These are phyloP conservation scores for Rhododendron kiyosumense DNA, from an alignment of 148 eudicot species.

Conservation along the genomic window DNA sequence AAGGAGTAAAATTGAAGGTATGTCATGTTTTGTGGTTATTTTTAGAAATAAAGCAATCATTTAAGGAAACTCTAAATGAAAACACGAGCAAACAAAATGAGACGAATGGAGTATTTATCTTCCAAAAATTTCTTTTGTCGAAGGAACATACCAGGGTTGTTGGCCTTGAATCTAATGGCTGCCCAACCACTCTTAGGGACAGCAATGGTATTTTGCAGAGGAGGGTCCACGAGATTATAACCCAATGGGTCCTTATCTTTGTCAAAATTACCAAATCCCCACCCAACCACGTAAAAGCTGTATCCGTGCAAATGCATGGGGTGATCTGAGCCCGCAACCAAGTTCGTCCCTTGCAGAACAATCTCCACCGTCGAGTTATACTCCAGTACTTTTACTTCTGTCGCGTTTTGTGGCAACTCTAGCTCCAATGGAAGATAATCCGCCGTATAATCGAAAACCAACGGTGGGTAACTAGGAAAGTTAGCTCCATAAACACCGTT, in stretches of 20 bases:
- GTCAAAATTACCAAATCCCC: conserved; percentile 20
- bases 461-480: conserved; percentile 14
- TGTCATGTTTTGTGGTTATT: neutral
- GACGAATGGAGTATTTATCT: no score
- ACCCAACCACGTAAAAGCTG: conserved; percentile 21
- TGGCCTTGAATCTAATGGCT: conserved; percentile 16
- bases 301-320: conserved; percentile 26
- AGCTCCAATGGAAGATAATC: neutral
- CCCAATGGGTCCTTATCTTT: conserved; percentile 14
- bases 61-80: neutral
- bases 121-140: neutral
- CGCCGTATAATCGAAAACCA: conserved; percentile 14
- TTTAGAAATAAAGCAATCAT: neutral
- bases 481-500: conserved; percentile 14
- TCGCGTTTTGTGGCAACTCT: neutral
- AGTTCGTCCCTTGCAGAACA: conserved; percentile 17
- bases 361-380: conserved; percentile 15
- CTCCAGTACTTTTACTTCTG: conserved; percentile 13
- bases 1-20: neutral
- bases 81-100: no score
- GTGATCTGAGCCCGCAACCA: conserved; percentile 17
- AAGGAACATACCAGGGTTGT: conserved; percentile 11
- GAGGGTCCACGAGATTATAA: conserved; percentile 22
- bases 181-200: conserved; percentile 21
- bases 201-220: conserved; percentile 14